Evolutionary conservation across 1,139 yeast species (phyloP).

Genomic region (Pichia sp.): DNA sequence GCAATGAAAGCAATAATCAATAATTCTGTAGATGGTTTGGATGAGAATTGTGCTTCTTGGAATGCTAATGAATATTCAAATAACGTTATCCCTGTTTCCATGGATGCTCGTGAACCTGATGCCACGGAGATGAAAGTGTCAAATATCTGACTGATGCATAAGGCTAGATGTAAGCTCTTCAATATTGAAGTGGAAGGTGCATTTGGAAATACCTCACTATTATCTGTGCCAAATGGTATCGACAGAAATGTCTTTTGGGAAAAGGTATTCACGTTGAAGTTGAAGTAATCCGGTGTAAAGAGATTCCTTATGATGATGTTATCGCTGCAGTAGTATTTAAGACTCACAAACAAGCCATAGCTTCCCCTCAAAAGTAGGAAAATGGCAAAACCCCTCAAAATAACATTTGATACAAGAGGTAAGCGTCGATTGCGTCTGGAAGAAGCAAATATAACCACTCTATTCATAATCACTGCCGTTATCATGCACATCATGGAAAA

Average conservation of each 20-base stretch:
- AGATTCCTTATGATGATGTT: too few relatives aligned
- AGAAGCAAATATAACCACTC: conserved; percentile 62
- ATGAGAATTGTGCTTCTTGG: conserved; percentile 51
- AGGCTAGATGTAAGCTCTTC: conserved; percentile 56
- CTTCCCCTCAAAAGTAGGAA: conserved; percentile 24
- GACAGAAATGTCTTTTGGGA: conserved; percentile 9
- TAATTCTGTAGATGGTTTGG: conserved; percentile 38
- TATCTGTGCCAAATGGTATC: conserved; percentile 13
- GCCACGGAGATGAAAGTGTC: conserved; percentile 63
- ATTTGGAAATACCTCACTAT: not conserved
- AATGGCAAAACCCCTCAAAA: conserved; percentile 25
- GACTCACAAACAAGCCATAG: conserved; percentile 25
- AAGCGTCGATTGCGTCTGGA: conserved; percentile 37
- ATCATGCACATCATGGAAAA: conserved; percentile 49
- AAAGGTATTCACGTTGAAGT: conserved; percentile 29
- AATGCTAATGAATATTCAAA: conserved; percentile 71
- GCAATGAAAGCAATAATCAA: conserved; percentile 46
- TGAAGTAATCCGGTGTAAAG: too few relatives aligned
- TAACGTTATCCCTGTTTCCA: conserved; percentile 63
- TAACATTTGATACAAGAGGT: conserved; percentile 22
- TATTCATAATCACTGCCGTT: conserved; percentile 57
- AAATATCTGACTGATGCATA: conserved; percentile 59
- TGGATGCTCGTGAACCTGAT: conserved; percentile 50
- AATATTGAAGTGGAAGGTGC: conserved; percentile 53
- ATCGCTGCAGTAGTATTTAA: conserved; percentile 19